A percentile compares a stretch with the other conserved stretches of the same genome.
Conservation (phyloP, 2,329 filamentous ascomycete species). For the Dendryphion nanum region DNA sequence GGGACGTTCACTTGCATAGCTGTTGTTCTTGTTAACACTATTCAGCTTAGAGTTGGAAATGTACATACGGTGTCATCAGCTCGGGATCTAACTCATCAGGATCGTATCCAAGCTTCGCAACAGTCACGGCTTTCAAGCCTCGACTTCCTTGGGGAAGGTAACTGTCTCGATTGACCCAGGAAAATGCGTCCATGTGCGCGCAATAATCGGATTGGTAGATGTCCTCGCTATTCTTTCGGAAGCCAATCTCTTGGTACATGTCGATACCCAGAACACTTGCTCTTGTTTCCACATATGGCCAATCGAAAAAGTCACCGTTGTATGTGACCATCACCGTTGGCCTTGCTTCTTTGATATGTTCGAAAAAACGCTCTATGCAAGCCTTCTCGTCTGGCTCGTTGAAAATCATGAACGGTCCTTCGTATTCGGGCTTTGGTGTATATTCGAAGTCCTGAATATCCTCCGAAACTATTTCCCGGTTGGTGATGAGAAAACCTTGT, state of each 20-base stretch:
- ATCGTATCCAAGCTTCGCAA: constrained; percentile 96
- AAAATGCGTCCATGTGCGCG: constrained; percentile 98
- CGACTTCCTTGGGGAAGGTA: constrained; percentile 96
- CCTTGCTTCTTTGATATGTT: constrained; percentile 89
- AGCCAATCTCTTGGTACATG: constrained; percentile 98
- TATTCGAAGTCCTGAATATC: constrained; percentile 98
- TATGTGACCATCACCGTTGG: constrained; percentile 99
- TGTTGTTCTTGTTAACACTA: constrained; percentile 42
- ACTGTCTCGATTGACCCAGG: constrained; percentile 98
- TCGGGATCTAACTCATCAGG: constrained; percentile 97
- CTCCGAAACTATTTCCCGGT: constrained; percentile 95
- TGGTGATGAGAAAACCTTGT: constrained; percentile 95
- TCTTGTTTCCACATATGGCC: constrained; percentile 94
- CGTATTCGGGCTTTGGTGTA: constrained; percentile 94
- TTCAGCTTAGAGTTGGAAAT: neutral
- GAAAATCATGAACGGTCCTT: constrained; percentile 94
- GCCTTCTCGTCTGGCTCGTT: constrained; percentile 94
- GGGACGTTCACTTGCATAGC: constrained; percentile 76
- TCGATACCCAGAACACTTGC: constrained; percentile 94
- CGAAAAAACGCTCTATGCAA: constrained; percentile 86
- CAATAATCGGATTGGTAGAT: constrained; percentile 96
- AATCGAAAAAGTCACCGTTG: constrained; percentile 99
- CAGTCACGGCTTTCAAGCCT: constrained; percentile 95
- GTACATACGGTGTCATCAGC: constrained; percentile 73
- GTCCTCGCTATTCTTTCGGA: constrained; percentile 91